phyloP scores from a whole-genome alignment of 106 monocot genomes.

The Gastrodia elata region DNA sequence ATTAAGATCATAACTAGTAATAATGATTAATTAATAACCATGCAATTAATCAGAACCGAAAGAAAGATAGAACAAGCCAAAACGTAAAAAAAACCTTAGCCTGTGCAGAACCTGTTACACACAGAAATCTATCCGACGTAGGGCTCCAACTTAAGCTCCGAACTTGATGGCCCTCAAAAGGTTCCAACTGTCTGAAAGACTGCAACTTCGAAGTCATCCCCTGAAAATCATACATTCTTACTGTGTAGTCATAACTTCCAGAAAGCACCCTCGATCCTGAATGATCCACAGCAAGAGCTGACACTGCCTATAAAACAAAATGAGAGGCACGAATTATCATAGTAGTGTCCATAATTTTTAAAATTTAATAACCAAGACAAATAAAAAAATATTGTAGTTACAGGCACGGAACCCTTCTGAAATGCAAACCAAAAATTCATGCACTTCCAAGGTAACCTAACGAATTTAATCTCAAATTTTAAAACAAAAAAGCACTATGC shows the following conservation, averaged over 20 bases:
- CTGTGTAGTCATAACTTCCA: conserved; percentile 94
- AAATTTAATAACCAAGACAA: no score
- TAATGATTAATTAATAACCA: conserved; percentile 1
- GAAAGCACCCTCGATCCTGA: conserved; percentile 94
- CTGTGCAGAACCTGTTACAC: conserved; percentile 91
- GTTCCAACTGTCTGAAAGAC: conserved; percentile 92
- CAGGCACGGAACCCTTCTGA: no score
- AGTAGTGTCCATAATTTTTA: no score
- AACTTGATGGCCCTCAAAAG: conserved; percentile 94
- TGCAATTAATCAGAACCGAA: neutral
- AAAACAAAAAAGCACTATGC: no score
- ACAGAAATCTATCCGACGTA: conserved; percentile 74
- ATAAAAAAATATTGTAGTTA: no score
- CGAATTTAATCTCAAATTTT: no score
- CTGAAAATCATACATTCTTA: conserved; percentile 98
- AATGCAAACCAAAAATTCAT: no score
- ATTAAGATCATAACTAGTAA: conserved; percentile 11
- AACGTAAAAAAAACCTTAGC: conserved; percentile 62
- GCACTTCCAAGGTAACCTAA: no score
- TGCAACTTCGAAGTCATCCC: conserved; percentile 95
- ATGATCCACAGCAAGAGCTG: conserved; percentile 90
- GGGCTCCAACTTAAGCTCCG: conserved; percentile 97
- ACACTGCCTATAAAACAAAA: conserved; percentile 59
- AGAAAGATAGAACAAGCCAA: neutral
- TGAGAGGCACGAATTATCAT: neutral